Conservation (phyloP, 2,329 filamentous ascomycete genomes). For the Dothidotthia symphoricarpi region DNA sequence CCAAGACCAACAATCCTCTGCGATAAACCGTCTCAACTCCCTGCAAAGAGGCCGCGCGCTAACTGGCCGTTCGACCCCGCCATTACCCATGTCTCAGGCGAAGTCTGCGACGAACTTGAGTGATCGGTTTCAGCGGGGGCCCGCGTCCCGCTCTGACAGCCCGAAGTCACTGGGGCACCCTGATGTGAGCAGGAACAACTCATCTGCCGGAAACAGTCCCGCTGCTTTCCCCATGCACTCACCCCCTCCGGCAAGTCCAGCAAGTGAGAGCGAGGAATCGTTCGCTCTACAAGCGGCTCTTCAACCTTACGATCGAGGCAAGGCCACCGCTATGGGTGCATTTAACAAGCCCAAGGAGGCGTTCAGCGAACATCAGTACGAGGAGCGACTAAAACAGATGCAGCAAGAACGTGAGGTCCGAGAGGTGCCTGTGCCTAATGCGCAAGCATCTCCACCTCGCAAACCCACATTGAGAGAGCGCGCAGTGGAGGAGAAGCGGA, state of each 20-base stretch:
- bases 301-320: conserved; percentile 73
- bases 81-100: conserved; percentile 43
- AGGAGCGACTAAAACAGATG: conserved; percentile 77
- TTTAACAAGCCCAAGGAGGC: conserved; percentile 71
- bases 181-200: conserved; percentile 35
- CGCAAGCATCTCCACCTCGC: conserved; percentile 21
- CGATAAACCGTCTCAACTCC: conserved; percentile 76
- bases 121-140: conserved; percentile 44
- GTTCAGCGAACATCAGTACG: conserved; percentile 83
- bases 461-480: conserved; percentile 36
- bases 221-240: conserved; percentile 42
- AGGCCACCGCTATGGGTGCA: conserved; percentile 71
- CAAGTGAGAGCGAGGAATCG: conserved; percentile 70
- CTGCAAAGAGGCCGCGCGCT: conserved; percentile 59
- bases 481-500: conserved; percentile 37
- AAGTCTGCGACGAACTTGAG: conserved; percentile 50
- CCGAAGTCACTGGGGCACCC: conserved; percentile 46
- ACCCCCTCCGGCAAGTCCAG: conserved; percentile 62
- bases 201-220: conserved; percentile 43
- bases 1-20: conserved; percentile 75
- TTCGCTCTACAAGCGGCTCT: conserved; percentile 61
- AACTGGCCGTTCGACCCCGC: conserved; percentile 54
- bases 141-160: conserved; percentile 47
- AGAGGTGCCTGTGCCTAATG: conserved; percentile 13
- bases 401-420: conserved; percentile 69